A percentile compares a stretch with the other conserved stretches of the same genome.
These are phyloP conservation scores for Basipetospora sp. DNA, from an alignment of 2,329 filamentous ascomycete species.

Conservation along the genomic window DNA sequence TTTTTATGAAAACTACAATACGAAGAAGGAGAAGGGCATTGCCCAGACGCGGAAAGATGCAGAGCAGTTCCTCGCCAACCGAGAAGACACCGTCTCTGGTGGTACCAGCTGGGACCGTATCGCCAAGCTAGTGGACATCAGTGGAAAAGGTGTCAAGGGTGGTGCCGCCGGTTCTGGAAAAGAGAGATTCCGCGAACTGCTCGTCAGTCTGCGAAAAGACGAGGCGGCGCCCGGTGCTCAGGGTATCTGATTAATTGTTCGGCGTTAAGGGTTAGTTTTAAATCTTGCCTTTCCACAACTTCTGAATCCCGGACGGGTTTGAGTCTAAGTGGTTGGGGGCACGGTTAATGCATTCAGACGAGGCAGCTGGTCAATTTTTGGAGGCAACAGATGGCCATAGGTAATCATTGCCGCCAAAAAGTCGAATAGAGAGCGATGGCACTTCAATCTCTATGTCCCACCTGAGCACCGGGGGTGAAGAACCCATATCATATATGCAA, in stretches of 20 bases:
- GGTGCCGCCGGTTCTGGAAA: slow-evolving; percentile 85
- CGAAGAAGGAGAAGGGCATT: slow-evolving; percentile 89
- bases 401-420: too few species aligned
- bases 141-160: slow-evolving; percentile 77
- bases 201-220: slow-evolving; percentile 80
- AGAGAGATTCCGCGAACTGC: slow-evolving; percentile 83
- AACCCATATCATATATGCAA: too few species aligned
- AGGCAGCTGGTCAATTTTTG: too few species aligned
- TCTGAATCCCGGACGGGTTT: too few species aligned
- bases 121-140: slow-evolving; percentile 91
- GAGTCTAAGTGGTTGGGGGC: too few species aligned
- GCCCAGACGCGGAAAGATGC: slow-evolving; percentile 80
- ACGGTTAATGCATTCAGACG: too few species aligned
- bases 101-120: slow-evolving; percentile 98
- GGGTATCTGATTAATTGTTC: slow-evolving; percentile 38
- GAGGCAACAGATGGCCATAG: too few species aligned
- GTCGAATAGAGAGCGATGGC: too few species aligned
- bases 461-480: too few species aligned
- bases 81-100: slow-evolving; percentile 84
- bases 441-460: too few species aligned
- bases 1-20: slow-evolving; percentile 99
- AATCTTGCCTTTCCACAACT: neutral
- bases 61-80: slow-evolving; percentile 74
- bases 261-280: too few species aligned
- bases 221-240: slow-evolving; percentile 63